Base-by-base conservation (phyloP, 257 asterid species). In the Scutellaria minor region DNA sequence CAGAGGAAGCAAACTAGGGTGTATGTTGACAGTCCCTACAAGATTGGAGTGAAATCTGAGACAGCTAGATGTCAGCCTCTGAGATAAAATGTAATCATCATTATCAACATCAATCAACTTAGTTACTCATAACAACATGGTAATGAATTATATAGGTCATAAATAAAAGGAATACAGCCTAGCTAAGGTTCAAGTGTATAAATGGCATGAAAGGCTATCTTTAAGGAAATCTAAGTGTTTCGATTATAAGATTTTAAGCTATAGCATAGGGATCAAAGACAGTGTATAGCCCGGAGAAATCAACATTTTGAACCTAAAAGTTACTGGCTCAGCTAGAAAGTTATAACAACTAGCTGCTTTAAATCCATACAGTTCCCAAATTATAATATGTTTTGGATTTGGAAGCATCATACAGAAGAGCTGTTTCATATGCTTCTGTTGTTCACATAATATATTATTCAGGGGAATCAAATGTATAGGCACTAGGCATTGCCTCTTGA, bases 21-120 rank as follows among this genome's bases (percentile, higher is more conserved):
- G 97, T 68, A 94, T 87, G 74, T 94, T 94, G 71, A 94, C 93
- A 11, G 97, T 94, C 74, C 99, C 97, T 93, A 77, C 65, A 85
- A 79, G 77, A 80, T 47, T 56, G 73, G 71, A 78, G 68, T 55
- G 56, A 71, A 83, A 77, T 76, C 74, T 66, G 64, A 80, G 77
- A 80, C 71, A 83, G 66, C 76, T 55, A 66, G 62, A 69, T 18
- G 74, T 81, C 75, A 78, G 72, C 78, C 46, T 57, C 53, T 61
- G 46, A 57, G 59, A 65, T 39, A 50, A n/a, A 48, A 59, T 20
- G 24, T 22, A 56, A 56, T 41, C 68, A 71, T 7, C 73, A 18
- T 9, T 58, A 48, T 41, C 22, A 62, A 13, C 11, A 46, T 48
- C n/a, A 58, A 39, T 11, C 18, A 37, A 71, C 66, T 15, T 22